These are phyloP conservation scores for Botrytis tulipae DNA, from an alignment of 2,329 filamentous ascomycete species.

Conservation along the genomic window DNA sequence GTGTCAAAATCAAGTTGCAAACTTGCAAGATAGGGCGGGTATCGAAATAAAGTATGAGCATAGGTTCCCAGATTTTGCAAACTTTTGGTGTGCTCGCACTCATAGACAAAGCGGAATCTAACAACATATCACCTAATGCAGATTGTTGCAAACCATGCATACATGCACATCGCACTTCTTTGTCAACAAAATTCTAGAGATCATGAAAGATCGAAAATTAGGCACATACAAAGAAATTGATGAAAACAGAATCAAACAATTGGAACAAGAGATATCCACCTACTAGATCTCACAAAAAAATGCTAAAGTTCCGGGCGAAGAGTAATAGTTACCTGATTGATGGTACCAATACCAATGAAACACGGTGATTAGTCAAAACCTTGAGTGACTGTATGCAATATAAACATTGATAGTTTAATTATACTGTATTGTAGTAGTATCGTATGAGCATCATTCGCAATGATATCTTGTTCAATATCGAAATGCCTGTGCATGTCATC, in stretches of 20 bases:
- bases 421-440: not conserved
- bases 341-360: not conserved
- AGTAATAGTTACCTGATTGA: not conserved
- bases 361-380: not conserved
- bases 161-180: not conserved
- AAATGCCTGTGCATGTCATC: not conserved
- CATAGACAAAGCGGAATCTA: not conserved
- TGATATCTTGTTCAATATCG: not conserved
- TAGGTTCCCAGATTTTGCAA: not conserved
- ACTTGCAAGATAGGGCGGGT: not conserved
- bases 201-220: not conserved
- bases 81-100: not conserved
- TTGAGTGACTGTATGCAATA: not conserved
- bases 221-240: not conserved
- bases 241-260: not conserved
- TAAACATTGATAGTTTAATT: not conserved
- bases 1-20: not conserved
- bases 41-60: not conserved
- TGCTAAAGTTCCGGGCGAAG: not conserved
- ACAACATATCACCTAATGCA: not conserved
- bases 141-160: not conserved
- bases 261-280: not conserved
- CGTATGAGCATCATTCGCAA: not conserved
- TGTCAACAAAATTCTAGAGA: not conserved
- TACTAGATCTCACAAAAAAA: not conserved